Evolutionary conservation across 2,329 filamentous ascomycete species (phyloP).

Genomic region (Aspergillus carbonarius): DNA sequence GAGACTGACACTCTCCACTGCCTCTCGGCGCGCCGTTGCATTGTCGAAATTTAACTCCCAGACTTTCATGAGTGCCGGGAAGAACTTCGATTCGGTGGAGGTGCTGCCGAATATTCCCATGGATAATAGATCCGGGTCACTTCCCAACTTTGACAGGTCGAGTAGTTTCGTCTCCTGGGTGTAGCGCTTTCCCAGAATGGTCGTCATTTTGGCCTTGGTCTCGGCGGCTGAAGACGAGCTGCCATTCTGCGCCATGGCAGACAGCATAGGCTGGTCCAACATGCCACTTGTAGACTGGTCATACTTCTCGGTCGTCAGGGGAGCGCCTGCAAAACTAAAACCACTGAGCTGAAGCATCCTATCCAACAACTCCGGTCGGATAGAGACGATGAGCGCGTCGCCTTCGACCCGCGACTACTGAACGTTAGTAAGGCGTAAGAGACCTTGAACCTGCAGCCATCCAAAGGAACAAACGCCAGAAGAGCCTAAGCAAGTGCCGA

Average conservation of each 20-base stretch:
- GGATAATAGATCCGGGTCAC: constrained; percentile 68
- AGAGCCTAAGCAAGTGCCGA: constrained; percentile 31
- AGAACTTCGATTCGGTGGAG: constrained; percentile 78
- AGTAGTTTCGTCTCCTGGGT: constrained; percentile 69
- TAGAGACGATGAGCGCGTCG: constrained; percentile 67
- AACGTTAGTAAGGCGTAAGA: constrained; percentile 65
- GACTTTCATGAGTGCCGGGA: constrained; percentile 86
- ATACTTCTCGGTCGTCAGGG: constrained; percentile 56
- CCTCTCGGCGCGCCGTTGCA: constrained; percentile 68
- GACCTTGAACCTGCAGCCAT: constrained; percentile 44
- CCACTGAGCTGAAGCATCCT: constrained; percentile 67
- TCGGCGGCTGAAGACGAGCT: constrained; percentile 54
- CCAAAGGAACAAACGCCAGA: constrained; percentile 36
- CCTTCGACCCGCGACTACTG: constrained; percentile 68
- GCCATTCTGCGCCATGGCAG: constrained; percentile 26
- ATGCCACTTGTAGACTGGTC: constrained; percentile 27
- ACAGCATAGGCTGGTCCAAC: constrained; percentile 24
- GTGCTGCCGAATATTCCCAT: constrained; percentile 74
- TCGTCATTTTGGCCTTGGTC: constrained; percentile 66
- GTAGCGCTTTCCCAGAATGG: constrained; percentile 74
- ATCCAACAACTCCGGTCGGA: constrained; percentile 63
- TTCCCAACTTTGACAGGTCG: constrained; percentile 74
- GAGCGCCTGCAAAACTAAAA: constrained; percentile 66
- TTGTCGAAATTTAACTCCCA: constrained; percentile 76
- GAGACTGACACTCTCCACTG: constrained; percentile 78